Base-by-base conservation (phyloP, 768 basidiomycete species). In the Lactarius hatsudake region DNA sequence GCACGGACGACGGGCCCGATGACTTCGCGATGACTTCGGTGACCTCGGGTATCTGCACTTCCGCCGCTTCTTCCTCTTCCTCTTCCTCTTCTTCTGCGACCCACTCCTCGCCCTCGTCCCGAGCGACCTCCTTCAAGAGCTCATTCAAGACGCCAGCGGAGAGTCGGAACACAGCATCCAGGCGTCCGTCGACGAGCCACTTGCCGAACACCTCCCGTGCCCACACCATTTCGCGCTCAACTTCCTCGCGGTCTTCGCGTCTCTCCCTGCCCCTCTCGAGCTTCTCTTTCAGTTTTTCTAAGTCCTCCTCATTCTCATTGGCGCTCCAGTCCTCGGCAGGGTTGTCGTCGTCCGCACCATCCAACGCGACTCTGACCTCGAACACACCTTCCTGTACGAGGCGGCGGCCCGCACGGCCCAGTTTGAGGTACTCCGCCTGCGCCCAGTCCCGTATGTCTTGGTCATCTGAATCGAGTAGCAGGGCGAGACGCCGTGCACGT, bases 331-430 rank as follows among this genome's bases (percentile, higher is more conserved):
- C 68, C 1, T 68, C 67, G 17, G 51, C 26, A 3, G n/a, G 30
- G 26, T 58, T 62, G 36, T 64, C 62, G 42, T 68, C 67, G 8
- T 68, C 63, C 3, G 40, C 54, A 18, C 62, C 69, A 43, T 70
- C 62, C 32, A 53, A 28, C n/a, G 40, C 34, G 0, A 62, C 61
- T 26, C 62, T 70, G 36, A 70, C 69, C 23, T 69, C 69, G 38
- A 67, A 71, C 8, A 71, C 69, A 26, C 71, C 71, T 34, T 71
- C 71, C 26, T 63, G 56, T 7, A 71, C 71, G 53, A 70, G 69
- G 28, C 63, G 69, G 28, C 65, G 68, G 1, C 65, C 63, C 3
- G 57, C 18, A 13, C 42, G 65, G 26, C 65, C 65, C 7, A 71
- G 60, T 43, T 71, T 71, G 40, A 71, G 69, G 30, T 71, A 71